Evolutionary conservation across 1,139 yeast genomes (phyloP).

Genomic region (Hansenula sp.): DNA sequence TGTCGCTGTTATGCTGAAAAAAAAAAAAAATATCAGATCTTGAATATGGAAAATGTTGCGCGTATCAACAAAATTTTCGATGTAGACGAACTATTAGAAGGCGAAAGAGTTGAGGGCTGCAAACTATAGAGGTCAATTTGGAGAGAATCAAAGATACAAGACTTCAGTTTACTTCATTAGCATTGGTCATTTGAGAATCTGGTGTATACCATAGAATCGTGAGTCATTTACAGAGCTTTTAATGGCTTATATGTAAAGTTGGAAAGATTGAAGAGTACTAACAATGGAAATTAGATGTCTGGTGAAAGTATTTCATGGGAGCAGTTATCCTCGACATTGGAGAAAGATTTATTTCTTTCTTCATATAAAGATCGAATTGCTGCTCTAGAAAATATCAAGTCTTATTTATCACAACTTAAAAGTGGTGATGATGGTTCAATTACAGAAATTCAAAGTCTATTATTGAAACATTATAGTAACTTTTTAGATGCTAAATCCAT

Average conservation of each 20-base stretch:
- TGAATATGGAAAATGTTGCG: no score
- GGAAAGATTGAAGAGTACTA: background rate
- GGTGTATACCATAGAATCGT: background rate
- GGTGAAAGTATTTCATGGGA: constrained; percentile 22
- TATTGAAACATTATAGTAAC: constrained; percentile 44
- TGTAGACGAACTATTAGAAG: background rate
- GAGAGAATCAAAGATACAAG: background rate
- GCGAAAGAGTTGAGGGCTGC: background rate
- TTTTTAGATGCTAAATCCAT: constrained; percentile 50
- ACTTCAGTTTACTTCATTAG: background rate
- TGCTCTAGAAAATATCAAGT: constrained; percentile 18
- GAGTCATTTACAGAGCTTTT: background rate
- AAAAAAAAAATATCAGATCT: no score
- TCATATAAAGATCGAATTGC: constrained; percentile 31
- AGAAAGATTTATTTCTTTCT: constrained; percentile 30
- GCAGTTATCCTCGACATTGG: constrained; percentile 24
- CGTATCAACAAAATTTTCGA: background rate
- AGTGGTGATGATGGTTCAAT: constrained; percentile 14
- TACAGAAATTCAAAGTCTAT: constrained; percentile 24
- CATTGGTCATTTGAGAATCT: background rate
- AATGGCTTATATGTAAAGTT: background rate
- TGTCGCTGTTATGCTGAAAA: background rate
- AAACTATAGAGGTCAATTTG: background rate
- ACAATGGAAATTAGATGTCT: constrained; percentile 6
- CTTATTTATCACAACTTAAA: constrained; percentile 20